Evolutionary conservation across 177 flowering plant species (phyloP), one percentile per base, ranked within the genome.

Genomic region (Tripterygium wilfordii): DNA sequence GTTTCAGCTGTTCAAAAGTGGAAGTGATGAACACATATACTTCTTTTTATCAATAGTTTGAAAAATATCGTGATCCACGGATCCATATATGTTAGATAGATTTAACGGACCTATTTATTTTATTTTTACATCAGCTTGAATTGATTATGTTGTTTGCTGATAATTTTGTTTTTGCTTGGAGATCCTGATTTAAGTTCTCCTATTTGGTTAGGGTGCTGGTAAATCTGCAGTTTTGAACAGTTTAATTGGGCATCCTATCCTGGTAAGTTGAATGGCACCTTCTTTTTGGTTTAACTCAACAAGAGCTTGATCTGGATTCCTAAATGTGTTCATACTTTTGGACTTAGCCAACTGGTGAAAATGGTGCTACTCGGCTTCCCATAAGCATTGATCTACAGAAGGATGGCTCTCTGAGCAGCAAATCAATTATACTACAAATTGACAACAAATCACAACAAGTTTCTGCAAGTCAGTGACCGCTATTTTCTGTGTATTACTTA

Each of bases 321-420:
- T 23, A 5, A 21, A 36, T 39, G 41, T n/a, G 37, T 41, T 10
- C 15, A 35, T 36, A n/a, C n/a, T 12, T 37, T 12, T 28, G 15
- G 57, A 5, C 76, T n/a, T n/a, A 90, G 97, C 97, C 97, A 54
- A 90, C 97, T 32, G 97, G 97, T 58, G 97, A 90, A 70, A 82
- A 84, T 74, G 97, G 97, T 43, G 97, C 97, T 21, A 90, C 97
- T 33, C 80, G 97, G 18, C 91, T 91, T 58, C 97, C 97, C 18
- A 90, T 90, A 49, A 52, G 81, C 68, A 75, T 90, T 54, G 96
- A 81, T 45, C 57, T 90, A 21, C 72, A 63, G 48, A 71, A 85
- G 54, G 97, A 90, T 56, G 55, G 69, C 36, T 77, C 94, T 8
- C 49, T 90, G 42, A 88, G 81, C 68, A 83, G 78, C 74, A 90